Conservation (phyloP, 805 yeast genomes). For the Saturnispora kantuleensis region DNA sequence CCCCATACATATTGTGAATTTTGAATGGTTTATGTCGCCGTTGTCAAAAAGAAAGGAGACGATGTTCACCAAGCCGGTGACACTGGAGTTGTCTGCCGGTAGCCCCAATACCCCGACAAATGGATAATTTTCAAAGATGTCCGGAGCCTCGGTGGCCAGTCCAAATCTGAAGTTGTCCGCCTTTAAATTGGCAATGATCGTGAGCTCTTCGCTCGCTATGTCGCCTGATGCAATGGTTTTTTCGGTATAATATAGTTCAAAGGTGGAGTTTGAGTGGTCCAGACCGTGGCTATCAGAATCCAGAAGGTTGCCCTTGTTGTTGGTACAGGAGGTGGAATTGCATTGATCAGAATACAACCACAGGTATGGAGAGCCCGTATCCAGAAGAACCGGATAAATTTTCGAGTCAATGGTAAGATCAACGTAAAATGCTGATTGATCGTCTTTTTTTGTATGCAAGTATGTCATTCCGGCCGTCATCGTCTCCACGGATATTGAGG, state of each 20-base stretch:
- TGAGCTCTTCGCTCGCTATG: conserved; percentile 29
- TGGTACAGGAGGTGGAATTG: conserved; percentile 32
- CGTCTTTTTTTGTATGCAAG: conserved; percentile 18
- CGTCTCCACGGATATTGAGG: conserved; percentile 8
- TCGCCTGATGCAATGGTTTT: conserved; percentile 41
- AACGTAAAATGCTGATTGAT: conserved; percentile 29
- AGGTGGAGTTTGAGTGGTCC: conserved; percentile 21
- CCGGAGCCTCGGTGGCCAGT: conserved; percentile 42
- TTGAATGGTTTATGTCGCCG: conserved; percentile 27
- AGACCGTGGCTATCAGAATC: conserved; percentile 9
- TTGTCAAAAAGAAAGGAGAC: conserved; percentile 30
- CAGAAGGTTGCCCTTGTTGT: conserved; percentile 25
- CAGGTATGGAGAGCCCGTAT: conserved; percentile 55
- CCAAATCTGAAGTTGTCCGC: conserved; percentile 41
- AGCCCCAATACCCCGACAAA: conserved; percentile 56
- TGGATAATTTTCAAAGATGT: conserved; percentile 39
- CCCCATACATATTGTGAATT: conserved; percentile 40
- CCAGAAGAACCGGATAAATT: conserved; percentile 44
- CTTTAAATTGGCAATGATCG: conserved; percentile 28
- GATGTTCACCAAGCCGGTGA: conserved; percentile 29
- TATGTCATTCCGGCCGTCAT: conserved; percentile 21
- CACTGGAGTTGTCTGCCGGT: conserved; percentile 34
- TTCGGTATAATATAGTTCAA: conserved; percentile 43
- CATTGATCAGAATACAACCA: conserved; percentile 55
- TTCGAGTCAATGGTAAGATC: conserved; percentile 31